A percentile compares a stretch with the other conserved stretches of the same genome.
These are phyloP conservation scores for Aspergillus ochraceoroseus DNA, from an alignment of 2,329 filamentous ascomycete genomes.

Conservation along the genomic window DNA sequence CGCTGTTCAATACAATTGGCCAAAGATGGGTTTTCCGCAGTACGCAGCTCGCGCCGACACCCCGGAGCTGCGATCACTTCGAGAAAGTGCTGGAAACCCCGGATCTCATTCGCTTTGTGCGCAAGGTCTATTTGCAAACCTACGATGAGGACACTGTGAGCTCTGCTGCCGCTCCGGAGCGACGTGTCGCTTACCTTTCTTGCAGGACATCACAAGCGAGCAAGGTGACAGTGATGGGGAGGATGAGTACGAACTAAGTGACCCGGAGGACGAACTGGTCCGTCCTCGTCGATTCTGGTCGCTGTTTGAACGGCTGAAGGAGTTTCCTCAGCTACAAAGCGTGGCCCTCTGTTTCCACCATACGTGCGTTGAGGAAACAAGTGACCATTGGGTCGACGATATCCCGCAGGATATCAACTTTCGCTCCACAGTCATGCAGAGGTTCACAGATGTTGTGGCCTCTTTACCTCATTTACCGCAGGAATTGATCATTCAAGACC, in stretches of 20 bases:
- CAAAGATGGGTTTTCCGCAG: too few relatives aligned
- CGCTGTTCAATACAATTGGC: too few relatives aligned
- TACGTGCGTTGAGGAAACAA: neutral
- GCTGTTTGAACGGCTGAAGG: neutral
- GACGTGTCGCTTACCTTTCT: too few relatives aligned
- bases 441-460: neutral
- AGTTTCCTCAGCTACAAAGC: neutral
- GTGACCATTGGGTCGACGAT: neutral
- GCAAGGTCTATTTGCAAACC: too few relatives aligned
- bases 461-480: neutral
- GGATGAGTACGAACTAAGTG: neutral
- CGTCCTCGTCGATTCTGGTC: neutral
- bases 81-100: too few relatives aligned
- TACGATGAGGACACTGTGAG: too few relatives aligned
- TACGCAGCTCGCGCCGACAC: too few relatives aligned
- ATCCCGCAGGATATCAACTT: neutral
- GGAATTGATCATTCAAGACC: conserved; percentile 6
- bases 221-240: neutral
- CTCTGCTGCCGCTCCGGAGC: too few relatives aligned
- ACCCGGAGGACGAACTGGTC: neutral
- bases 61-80: too few relatives aligned
- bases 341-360: conserved; percentile 1
- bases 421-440: conserved; percentile 5
- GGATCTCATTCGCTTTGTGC: too few relatives aligned
- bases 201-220: neutral